A percentile compares a stretch with the other conserved stretches of the same genome.
Evolutionary conservation across 331 rosid genomes (phyloP).

Genomic region (Ulmus americana): DNA sequence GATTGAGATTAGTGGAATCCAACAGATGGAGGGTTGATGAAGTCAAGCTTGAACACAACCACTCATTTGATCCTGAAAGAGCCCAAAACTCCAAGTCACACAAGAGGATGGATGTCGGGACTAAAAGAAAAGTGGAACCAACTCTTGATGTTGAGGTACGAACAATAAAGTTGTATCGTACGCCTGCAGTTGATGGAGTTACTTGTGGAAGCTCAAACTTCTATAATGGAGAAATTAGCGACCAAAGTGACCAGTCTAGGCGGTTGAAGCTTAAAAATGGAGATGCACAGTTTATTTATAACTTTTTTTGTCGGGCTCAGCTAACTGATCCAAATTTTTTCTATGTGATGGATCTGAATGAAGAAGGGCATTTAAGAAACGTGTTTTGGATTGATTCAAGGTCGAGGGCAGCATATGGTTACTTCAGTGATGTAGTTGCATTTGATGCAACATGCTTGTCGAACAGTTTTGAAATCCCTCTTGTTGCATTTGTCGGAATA

Average conservation of each 20-base stretch:
- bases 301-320: slow-evolving; percentile 61
- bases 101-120: slow-evolving; percentile 66
- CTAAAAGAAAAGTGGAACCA: slow-evolving; percentile 77
- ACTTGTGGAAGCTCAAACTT: slow-evolving; percentile 56
- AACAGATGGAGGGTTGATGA: slow-evolving; percentile 92
- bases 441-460: slow-evolving; percentile 76
- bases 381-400: slow-evolving; percentile 88
- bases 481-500: slow-evolving; percentile 70
- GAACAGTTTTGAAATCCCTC: slow-evolving; percentile 67
- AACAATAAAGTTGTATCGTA: slow-evolving; percentile 80
- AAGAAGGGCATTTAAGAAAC: slow-evolving; percentile 75
- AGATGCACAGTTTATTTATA: slow-evolving; percentile 53
- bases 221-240: slow-evolving; percentile 51
- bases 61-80: slow-evolving; percentile 91
- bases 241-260: slow-evolving; percentile 37
- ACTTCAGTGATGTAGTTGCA: slow-evolving; percentile 69
- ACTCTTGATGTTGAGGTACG: slow-evolving; percentile 74
- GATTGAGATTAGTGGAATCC: slow-evolving; percentile 86
- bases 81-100: slow-evolving; percentile 93
- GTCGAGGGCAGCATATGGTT: slow-evolving; percentile 72
- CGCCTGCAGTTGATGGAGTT: slow-evolving; percentile 46
- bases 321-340: slow-evolving; percentile 69
- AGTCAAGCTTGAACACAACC: slow-evolving; percentile 90
- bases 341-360: slow-evolving; percentile 78
- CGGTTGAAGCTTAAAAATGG: slow-evolving; percentile 62